phyloP scores from a whole-genome alignment of 2,329 filamentous ascomycete genomes.

The Fusarium transvaalense region DNA sequence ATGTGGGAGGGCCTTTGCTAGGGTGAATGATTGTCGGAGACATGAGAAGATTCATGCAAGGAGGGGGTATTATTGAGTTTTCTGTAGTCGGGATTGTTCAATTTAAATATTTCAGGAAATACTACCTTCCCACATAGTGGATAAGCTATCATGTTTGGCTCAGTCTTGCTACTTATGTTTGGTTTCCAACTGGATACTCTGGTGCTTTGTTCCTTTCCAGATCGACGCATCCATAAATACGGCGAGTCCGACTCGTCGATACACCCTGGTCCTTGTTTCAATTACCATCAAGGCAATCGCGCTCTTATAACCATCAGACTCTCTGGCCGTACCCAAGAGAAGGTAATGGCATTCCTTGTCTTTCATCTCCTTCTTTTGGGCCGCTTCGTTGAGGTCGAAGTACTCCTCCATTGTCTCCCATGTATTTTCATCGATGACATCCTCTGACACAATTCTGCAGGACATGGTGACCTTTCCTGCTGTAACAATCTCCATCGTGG shows the following conservation, averaged over 20 bases:
- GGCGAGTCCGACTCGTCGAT: not conserved
- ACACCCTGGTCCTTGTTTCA: accelerated
- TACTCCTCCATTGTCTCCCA: accelerated
- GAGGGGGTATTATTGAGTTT: not conserved
- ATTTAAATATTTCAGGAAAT: no score
- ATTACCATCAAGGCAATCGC: not conserved
- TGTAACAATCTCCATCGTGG: accelerated
- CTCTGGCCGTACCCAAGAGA: accelerated
- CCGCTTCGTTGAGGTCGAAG: not conserved
- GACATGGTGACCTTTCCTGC: not conserved
- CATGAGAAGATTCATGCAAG: conserved; percentile 24
- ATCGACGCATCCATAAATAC: accelerated
- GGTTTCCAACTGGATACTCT: not conserved
- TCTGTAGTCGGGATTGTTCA: no score
- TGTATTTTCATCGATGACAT: accelerated
- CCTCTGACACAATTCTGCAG: not conserved
- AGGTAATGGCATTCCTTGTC: not conserved
- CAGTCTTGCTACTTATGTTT: not conserved
- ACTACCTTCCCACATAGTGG: no score
- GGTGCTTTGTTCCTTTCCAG: accelerated
- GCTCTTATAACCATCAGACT: accelerated
- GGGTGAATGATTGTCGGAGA: conserved; percentile 6
- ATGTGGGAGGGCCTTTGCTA: not conserved
- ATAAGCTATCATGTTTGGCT: no score
- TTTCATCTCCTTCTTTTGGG: accelerated